Conservation (phyloP, 805 yeast genomes). For the Priceomyces haplophilus region DNA sequence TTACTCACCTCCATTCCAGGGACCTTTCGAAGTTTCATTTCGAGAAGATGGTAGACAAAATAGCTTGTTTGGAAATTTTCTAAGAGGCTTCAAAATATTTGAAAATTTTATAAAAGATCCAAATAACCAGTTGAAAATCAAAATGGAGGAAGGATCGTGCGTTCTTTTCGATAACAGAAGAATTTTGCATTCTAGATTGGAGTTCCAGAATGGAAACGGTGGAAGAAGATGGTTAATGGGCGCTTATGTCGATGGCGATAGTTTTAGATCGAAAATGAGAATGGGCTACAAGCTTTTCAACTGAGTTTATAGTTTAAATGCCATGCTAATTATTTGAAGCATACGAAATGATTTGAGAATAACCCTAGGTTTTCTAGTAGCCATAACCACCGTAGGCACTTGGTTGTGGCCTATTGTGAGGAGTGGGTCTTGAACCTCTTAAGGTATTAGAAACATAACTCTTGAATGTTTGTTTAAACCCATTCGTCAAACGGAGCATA, state of each 20-base stretch:
- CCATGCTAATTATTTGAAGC: not conserved
- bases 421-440: slow-evolving; percentile 16
- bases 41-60: slow-evolving; percentile 22
- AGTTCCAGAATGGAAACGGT: slow-evolving; percentile 40
- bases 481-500: slow-evolving; percentile 85
- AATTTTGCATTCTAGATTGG: slow-evolving; percentile 59
- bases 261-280: slow-evolving; percentile 60
- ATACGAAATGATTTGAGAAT: not conserved
- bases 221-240: slow-evolving; percentile 72
- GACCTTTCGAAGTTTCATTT: slow-evolving; percentile 65
- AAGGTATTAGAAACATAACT: slow-evolving; percentile 24
- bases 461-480: slow-evolving; percentile 73
- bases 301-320: not conserved
- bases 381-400: slow-evolving; percentile 23
- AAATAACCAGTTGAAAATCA: slow-evolving; percentile 51
- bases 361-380: slow-evolving; percentile 11
- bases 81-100: slow-evolving; percentile 57
- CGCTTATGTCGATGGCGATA: slow-evolving; percentile 69
- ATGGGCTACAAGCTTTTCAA: slow-evolving; percentile 11
- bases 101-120: slow-evolving; percentile 55
- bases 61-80: slow-evolving; percentile 49
- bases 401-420: slow-evolving; percentile 14
- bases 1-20: slow-evolving; percentile 83
- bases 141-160: slow-evolving; percentile 57
- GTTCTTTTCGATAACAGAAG: slow-evolving; percentile 71